Conservation (phyloP, 1,284 basidiomycete species). For the Peniophora sp. region DNA sequence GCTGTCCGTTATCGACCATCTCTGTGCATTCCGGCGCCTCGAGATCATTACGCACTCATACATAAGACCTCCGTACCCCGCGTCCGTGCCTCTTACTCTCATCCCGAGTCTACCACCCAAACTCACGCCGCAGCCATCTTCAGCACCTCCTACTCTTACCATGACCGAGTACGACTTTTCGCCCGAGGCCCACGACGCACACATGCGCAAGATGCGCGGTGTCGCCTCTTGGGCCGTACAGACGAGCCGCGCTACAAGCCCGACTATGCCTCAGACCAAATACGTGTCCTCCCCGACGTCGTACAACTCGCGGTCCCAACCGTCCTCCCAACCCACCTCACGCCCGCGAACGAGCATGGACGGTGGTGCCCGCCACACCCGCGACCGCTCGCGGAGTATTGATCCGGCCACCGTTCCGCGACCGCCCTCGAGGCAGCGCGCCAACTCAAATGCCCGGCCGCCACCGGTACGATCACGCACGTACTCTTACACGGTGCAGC, state of each 20-base stretch:
- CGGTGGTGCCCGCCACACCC: too few relatives aligned
- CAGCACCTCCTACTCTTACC: not conserved
- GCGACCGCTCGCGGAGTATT: too few relatives aligned
- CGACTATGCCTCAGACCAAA: not conserved
- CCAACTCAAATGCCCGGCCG: not conserved
- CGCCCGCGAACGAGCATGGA: too few relatives aligned
- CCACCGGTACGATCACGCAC: not conserved
- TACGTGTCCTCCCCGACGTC: not conserved
- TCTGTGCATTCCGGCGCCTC: too few relatives aligned
- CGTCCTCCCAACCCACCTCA: too few relatives aligned
- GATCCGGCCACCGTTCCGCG: too few relatives aligned
- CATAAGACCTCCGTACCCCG: too few relatives aligned
- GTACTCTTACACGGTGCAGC: not conserved
- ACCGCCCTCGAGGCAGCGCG: not conserved
- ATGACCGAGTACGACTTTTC: not conserved
- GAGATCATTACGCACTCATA: too few relatives aligned
- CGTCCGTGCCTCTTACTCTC: too few relatives aligned
- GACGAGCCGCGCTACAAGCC: not conserved
- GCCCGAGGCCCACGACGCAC: not conserved
- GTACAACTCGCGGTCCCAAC: not conserved
- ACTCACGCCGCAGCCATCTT: not conserved
- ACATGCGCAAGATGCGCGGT: not conserved
- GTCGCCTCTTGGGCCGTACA: not conserved
- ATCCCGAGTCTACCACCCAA: too few relatives aligned
- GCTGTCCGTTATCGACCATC: too few relatives aligned